Evolutionary conservation across 306 rosid genomes (phyloP).

Genomic region (Begonia fuchsioides): DNA sequence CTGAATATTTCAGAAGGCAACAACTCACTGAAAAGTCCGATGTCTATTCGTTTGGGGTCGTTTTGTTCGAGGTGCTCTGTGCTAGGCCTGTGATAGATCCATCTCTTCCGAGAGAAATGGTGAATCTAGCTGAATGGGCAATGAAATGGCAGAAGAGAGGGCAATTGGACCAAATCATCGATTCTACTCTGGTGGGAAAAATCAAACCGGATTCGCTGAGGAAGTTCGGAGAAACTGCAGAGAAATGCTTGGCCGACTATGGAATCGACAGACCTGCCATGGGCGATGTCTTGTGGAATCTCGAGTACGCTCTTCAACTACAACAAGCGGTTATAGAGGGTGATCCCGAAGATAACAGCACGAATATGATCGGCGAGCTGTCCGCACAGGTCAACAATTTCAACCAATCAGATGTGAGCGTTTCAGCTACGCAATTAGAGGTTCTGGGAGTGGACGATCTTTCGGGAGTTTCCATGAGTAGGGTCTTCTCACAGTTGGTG

Average conservation of each 20-base stretch:
- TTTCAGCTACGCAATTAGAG: constrained; percentile 28
- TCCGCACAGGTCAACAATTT: constrained; percentile 66
- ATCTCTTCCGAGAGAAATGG: constrained; percentile 71
- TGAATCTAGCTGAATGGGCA: constrained; percentile 87
- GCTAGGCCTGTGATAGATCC: constrained; percentile 91
- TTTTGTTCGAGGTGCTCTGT: constrained; percentile 69
- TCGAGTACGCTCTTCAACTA: constrained; percentile 76
- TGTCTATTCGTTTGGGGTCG: constrained; percentile 83
- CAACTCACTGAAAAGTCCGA: constrained; percentile 83
- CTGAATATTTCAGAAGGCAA: constrained; percentile 79
- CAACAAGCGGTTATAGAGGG: constrained; percentile 56
- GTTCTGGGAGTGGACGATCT: constrained; percentile 44
- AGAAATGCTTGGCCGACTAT: constrained; percentile 71
- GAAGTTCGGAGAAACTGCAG: constrained; percentile 81
- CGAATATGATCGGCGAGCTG: constrained; percentile 72
- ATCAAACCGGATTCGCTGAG: constrained; percentile 62
- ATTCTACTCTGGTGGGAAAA: constrained; percentile 44
- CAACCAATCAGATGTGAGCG: constrained; percentile 18
- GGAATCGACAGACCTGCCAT: constrained; percentile 81
- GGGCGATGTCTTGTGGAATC: constrained; percentile 88
- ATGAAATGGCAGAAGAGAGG: constrained; percentile 84
- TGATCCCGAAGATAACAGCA: constrained; percentile 76
- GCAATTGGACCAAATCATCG: constrained; percentile 68
- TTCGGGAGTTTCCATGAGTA: constrained; percentile 84
- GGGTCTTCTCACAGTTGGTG: constrained; percentile 77